Conservation (phyloP, 108 stramenopile species). For the Fragilaria crotonensis region DNA sequence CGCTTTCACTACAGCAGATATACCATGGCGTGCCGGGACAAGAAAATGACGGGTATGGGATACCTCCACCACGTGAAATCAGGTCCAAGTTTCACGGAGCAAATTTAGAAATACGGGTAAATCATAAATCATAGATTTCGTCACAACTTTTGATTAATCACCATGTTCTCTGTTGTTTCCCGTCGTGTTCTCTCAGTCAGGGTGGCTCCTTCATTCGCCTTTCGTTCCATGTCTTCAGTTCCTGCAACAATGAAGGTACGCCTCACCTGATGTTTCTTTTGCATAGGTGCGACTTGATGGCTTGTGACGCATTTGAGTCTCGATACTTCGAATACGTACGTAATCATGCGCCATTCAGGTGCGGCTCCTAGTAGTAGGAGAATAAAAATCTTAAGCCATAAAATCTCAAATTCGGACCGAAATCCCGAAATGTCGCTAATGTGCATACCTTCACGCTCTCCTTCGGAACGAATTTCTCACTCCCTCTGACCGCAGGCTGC, state of each 20-base stretch:
- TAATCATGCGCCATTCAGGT: background rate
- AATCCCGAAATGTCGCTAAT: background rate
- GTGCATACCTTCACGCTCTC: background rate
- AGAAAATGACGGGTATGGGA: no score
- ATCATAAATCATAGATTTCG: no score
- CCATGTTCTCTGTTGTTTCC: conserved; percentile 2
- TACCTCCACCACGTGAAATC: no score
- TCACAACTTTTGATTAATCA: background rate
- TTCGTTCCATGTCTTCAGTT: conserved; percentile 43
- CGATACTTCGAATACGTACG: background rate
- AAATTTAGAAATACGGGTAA: no score
- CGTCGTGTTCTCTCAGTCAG: conserved; percentile 1
- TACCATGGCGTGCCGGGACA: no score
- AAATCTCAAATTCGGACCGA: background rate
- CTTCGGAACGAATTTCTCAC: background rate
- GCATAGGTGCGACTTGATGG: background rate
- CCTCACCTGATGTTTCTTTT: background rate
- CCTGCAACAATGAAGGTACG: conserved; percentile 49
- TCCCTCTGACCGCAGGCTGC: conserved; percentile 25
- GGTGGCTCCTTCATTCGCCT: conserved; percentile 2
- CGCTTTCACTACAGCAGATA: no score
- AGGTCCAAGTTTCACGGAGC: no score
- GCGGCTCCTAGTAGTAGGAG: background rate
- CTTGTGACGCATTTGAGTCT: background rate
- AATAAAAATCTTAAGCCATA: background rate